phyloP scores from a whole-genome alignment of 83 land plant genomes.

The Diphasiastrum complanatum region DNA sequence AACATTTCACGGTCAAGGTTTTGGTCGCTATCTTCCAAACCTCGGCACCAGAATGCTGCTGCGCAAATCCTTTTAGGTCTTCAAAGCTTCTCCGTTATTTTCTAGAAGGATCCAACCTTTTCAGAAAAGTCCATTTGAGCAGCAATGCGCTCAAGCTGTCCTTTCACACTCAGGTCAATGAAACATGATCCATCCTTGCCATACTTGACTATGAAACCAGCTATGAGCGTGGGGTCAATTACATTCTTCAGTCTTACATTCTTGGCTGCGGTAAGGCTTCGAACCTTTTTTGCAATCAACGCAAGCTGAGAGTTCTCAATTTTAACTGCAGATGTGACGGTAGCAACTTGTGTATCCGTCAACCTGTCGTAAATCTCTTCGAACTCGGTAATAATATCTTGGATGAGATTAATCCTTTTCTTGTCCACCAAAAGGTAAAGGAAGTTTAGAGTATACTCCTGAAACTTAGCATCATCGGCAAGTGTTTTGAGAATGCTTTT shows the following conservation, averaged over 20 bases:
- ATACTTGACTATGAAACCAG: conserved; percentile 70
- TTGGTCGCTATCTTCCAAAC: too few relatives aligned
- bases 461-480: conserved; percentile 34
- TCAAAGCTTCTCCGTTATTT: too few relatives aligned
- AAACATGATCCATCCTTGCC: conserved; percentile 54
- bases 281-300: conserved; percentile 67
- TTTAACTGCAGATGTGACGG: conserved; percentile 72
- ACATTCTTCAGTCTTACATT: conserved; percentile 79
- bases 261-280: conserved; percentile 66
- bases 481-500: conserved; percentile 43
- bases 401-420: conserved; percentile 47
- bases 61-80: too few relatives aligned
- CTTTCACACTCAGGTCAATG: conserved; percentile 85
- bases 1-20: too few relatives aligned
- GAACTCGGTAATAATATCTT: conserved; percentile 66
- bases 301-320: conserved; percentile 66
- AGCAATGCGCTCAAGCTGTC: conserved; percentile 67
- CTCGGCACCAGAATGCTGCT: too few relatives aligned
- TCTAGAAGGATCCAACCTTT: conserved; percentile 16
- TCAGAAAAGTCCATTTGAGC: conserved; percentile 52
- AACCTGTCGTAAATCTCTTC: conserved; percentile 52
- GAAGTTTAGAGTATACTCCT: conserved; percentile 48
- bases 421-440: conserved; percentile 62
- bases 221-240: conserved; percentile 70
- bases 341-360: conserved; percentile 71